These are phyloP conservation scores for Phylloporus scabripes DNA, from an alignment of 768 basidiomycete species.

Conservation along the genomic window DNA sequence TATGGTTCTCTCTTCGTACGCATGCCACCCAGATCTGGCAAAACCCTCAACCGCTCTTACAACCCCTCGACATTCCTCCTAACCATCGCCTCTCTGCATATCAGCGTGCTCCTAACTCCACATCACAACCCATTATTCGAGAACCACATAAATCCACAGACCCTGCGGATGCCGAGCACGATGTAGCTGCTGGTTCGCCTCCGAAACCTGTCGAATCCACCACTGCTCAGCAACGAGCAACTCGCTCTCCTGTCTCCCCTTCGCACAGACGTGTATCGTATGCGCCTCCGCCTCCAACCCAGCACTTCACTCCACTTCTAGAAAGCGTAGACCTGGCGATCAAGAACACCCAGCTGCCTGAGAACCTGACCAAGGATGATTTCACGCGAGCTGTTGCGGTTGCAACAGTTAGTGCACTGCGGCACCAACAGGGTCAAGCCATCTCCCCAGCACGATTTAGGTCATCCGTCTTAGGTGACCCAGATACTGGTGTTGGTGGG, in stretches of 20 bases:
- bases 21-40: conserved; percentile 99
- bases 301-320: conserved; percentile 55
- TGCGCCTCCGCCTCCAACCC: conserved; percentile 35
- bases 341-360: conserved; percentile 53
- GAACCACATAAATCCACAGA: conserved; percentile 44
- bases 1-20: conserved; percentile 98
- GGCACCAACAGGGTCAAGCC: conserved; percentile 64
- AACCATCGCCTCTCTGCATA: conserved; percentile 57
- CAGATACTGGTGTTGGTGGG: conserved; percentile 45
- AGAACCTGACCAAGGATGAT: conserved; percentile 74
- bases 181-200: conserved; percentile 32
- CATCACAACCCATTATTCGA: conserved; percentile 10
- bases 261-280: conserved; percentile 52
- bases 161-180: conserved; percentile 30
- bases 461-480: conserved; percentile 33
- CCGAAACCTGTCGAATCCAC: conserved; percentile 26
- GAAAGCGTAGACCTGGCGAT: conserved; percentile 78
- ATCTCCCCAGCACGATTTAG: conserved; percentile 46
- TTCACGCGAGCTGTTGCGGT: conserved; percentile 92
- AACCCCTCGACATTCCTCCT: conserved; percentile 54
- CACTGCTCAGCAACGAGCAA: conserved; percentile 13
- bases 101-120: conserved; percentile 39
- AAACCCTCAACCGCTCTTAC: conserved; percentile 82
- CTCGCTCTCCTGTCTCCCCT: conserved; percentile 38
- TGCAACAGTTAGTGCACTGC: conserved; percentile 85